Evolutionary conservation across 2,329 filamentous ascomycete species (phyloP), one percentile per base, ranked within the genome.

Genomic region (Aaosphaeria pasadenensis): DNA sequence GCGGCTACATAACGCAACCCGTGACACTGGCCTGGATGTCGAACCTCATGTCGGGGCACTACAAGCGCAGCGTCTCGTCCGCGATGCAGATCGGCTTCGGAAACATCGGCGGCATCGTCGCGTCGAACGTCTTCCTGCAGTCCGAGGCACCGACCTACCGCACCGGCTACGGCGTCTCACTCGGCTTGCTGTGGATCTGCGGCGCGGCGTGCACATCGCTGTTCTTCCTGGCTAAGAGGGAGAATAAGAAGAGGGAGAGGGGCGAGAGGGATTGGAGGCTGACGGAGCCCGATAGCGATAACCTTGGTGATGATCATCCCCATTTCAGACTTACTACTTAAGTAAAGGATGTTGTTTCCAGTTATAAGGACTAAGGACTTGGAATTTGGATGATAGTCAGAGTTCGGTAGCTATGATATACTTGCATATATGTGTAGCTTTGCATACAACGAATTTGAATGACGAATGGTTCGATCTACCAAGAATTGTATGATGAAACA

Each of bases 11-110:
- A 44, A 74, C 76, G 4, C 77, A 80, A 50, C 80, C 81, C 1
- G 74, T 84, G 39, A 71, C 74, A 1, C 66, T 84, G 29, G 77
- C 73, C 5, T 85, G 81, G 81, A 67, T 84, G 24, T 74, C 73
- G 48, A 83, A 84, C 59, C 80, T 80, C 53, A 72, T 82, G 54
- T 74, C 72, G 1, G 80, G 80, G 1, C 79, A 82, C 59, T 83
- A 81, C 62, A 84, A 84, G 67, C 74, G 79, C 13, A 71, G 74
- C 0, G 71, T 84, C 28, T 69, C 70, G 3, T 70, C 76, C 0
- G 79, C 77, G 2, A 71, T 81, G 78, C 70, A 51, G 64, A 71
- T 45, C 4, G 62, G 63, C 1, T 66, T 80, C 32, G 79, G 78
- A 5, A 80, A 80, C 53, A 52, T 74, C 6, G 75, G 71, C 0